A percentile compares a stretch with the other conserved stretches of the same genome.
Evolutionary conservation across 352 stramenopile genomes (phyloP).

Genomic region (Vaucheria bursata): DNA sequence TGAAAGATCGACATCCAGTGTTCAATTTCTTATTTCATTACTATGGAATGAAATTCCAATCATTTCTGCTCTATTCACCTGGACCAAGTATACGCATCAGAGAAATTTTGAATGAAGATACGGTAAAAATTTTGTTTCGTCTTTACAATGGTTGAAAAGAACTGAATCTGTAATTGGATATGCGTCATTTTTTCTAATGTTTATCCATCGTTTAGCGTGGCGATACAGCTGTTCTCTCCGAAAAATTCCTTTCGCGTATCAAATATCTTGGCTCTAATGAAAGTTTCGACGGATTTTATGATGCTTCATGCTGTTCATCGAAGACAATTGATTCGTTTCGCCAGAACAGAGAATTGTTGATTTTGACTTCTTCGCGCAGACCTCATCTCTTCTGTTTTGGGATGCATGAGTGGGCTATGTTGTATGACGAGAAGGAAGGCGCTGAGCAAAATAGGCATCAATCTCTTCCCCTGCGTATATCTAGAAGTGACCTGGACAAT

Average conservation of each 20-base stretch:
- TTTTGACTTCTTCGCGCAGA: slow-evolving; percentile 11
- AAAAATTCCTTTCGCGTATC: neutral
- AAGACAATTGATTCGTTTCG: neutral
- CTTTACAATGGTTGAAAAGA: too few species aligned
- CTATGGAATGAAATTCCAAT: slow-evolving; percentile 44
- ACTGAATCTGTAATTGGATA: neutral
- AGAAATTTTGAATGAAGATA: too few species aligned
- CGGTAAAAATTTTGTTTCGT: too few species aligned
- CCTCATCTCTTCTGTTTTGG: slow-evolving; percentile 64
- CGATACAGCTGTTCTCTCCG: neutral
- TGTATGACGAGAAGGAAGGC: slow-evolving; percentile 50
- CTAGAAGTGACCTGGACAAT: slow-evolving; percentile 18
- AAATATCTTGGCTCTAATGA: neutral
- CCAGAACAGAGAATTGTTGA: slow-evolving; percentile 21
- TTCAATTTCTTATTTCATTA: slow-evolving; percentile 49
- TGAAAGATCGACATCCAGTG: too few species aligned
- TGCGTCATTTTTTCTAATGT: neutral
- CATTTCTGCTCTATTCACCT: neutral
- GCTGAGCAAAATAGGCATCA: slow-evolving; percentile 18
- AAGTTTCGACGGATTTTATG: neutral
- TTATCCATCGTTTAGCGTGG: neutral
- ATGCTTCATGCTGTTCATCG: neutral
- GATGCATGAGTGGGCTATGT: slow-evolving; percentile 70
- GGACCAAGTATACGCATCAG: neutral
- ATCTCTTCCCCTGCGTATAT: slow-evolving; percentile 25